Evolutionary conservation across 129 eudicot genomes (phyloP).

Genomic region (Centrapalus pauciflorus): DNA sequence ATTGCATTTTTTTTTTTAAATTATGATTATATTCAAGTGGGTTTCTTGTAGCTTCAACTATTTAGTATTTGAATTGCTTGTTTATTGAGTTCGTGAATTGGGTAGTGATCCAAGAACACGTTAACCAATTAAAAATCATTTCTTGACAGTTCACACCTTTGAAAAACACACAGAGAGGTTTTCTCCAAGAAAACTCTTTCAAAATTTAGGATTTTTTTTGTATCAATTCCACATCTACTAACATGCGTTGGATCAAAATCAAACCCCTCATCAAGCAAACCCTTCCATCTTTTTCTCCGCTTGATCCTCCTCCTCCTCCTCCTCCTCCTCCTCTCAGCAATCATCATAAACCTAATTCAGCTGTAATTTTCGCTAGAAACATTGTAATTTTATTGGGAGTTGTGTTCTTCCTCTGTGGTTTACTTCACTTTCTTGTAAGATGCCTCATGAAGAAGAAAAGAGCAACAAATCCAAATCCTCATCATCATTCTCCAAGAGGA

Average conservation of each 20-base stretch:
- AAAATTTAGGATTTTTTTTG: conserved; percentile 19
- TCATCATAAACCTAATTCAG: conserved; percentile 49
- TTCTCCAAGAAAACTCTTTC: not conserved
- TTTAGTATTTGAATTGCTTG: conserved; percentile 13
- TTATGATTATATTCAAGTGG: conserved; percentile 27
- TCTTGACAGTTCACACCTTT: conserved; percentile 17
- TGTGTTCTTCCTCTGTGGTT: conserved; percentile 50
- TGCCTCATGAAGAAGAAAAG: conserved; percentile 45
- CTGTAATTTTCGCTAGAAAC: conserved; percentile 36
- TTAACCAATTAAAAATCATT: conserved; percentile 19
- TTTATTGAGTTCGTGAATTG: conserved; percentile 11
- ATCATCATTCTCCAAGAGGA: conserved; percentile 40
- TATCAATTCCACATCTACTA: conserved; percentile 19
- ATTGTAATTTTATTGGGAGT: conserved; percentile 54
- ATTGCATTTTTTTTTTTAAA: not conserved
- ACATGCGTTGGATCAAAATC: conserved; percentile 23
- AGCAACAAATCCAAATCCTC: conserved; percentile 23
- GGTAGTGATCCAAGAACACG: conserved; percentile 28
- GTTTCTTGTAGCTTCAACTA: conserved; percentile 26
- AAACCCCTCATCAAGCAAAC: conserved; percentile 28
- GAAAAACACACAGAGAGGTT: conserved; percentile 11
- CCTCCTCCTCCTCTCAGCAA: conserved; percentile 19
- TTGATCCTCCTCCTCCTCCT: conserved; percentile 30
- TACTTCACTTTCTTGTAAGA: conserved; percentile 57
- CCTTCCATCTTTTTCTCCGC: conserved; percentile 21